These are phyloP conservation scores for Dothistroma septosporum DNA, from an alignment of 2,329 filamentous ascomycete genomes.

Conservation along the genomic window DNA sequence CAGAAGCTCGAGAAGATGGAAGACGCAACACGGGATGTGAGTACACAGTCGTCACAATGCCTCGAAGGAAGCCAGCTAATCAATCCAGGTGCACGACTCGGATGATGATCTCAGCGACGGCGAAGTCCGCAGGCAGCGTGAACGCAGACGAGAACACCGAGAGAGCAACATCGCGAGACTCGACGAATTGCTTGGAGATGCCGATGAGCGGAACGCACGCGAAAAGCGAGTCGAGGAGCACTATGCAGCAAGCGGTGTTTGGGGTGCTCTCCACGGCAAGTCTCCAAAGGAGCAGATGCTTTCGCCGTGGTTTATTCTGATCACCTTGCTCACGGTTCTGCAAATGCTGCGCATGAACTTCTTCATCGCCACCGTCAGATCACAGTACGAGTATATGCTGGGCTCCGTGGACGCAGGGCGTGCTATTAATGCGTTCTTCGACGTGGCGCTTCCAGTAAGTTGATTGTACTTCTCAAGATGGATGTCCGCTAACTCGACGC, in stretches of 20 bases:
- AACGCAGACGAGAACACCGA: conserved; percentile 53
- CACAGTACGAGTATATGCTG: conserved; percentile 78
- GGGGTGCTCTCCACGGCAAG: conserved; percentile 76
- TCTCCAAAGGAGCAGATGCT: conserved; percentile 68
- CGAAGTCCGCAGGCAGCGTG: conserved; percentile 54
- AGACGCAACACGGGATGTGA: conserved; percentile 39
- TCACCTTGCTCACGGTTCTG: conserved; percentile 67
- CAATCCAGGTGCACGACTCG: conserved; percentile 47
- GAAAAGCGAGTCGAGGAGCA: conserved; percentile 18
- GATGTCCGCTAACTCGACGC: neutral
- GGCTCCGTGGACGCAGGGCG: conserved; percentile 57
- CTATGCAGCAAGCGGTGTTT: conserved; percentile 61
- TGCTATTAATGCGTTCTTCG: conserved; percentile 77
- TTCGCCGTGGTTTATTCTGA: conserved; percentile 78
- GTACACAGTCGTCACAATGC: neutral
- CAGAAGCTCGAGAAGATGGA: conserved; percentile 74
- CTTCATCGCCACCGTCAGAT: conserved; percentile 79
- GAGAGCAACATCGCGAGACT: conserved; percentile 67
- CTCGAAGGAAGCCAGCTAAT: conserved; percentile 4
- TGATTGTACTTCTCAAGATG: neutral
- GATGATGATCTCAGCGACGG: conserved; percentile 55
- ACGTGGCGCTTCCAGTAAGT: conserved; percentile 64
- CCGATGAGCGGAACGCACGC: conserved; percentile 53
- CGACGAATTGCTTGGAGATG: conserved; percentile 63
- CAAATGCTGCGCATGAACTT: conserved; percentile 66